Base-by-base conservation (phyloP, 345 rosid genomes). In the Salix udensis region DNA sequence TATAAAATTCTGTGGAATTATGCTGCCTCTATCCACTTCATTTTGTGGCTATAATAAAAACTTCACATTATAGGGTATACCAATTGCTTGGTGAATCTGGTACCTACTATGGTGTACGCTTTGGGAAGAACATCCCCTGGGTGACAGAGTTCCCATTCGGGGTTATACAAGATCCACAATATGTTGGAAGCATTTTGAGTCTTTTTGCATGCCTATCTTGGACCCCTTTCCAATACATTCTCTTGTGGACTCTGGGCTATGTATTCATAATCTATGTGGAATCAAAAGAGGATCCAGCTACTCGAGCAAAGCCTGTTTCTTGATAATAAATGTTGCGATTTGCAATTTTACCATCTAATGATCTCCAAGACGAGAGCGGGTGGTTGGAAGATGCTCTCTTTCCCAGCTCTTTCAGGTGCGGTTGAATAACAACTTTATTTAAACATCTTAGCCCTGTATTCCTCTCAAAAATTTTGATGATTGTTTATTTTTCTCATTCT, bases 61-160 rank as follows among this genome's bases (percentile, higher is more conserved):
- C 48, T 69, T 28, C 69, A 58, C 37, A 31, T 68, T 81, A 74
- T 90, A 93, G 97, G 88, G 98, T 93, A 14, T 96, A 88, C 83
- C 96, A 89, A 77, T 81, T 93, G 83, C 91, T 96, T 53, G 98
- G 98, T 82, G 97, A 96, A 87, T 76, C 96, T 1, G 98, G 98
- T 65, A 91, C 93, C 30, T 96, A 93, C 78, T 96, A 95, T 65
- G 97, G 98, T 23, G 89, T 96, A 16, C 85, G 96, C 24, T 91
- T 93, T 36, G 99, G 98, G 46, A 89, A 89, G 90, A 87, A 28
- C 76, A 78, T 91, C 73, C 93, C 94, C 0, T 93, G 99, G 98
- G 98, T 89, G 42, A 91, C 89, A 23, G 58, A 62, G 77, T 96
- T 96, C 62, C 98, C 99, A 46, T 93, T 96, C 71, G 99, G 97